These are phyloP conservation scores for Corymbia citriodora DNA, from an alignment of 441 rosid genomes.

Conservation along the genomic window DNA sequence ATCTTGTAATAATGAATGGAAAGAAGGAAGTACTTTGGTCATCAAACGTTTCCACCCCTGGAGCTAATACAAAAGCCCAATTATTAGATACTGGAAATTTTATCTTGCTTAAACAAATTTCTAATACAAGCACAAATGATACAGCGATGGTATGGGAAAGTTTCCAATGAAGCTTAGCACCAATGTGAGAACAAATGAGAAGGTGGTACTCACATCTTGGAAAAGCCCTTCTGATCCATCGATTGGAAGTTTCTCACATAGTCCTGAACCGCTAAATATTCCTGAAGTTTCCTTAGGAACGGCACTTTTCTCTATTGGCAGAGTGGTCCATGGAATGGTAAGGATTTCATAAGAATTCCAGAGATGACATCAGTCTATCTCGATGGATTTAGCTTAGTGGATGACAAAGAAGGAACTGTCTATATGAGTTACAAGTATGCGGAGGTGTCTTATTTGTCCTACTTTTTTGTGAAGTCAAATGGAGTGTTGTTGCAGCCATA, in stretches of 20 bases:
- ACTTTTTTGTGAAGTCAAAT: background rate
- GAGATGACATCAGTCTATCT: background rate
- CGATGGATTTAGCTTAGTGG: background rate
- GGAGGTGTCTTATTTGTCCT: background rate
- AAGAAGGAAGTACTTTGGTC: background rate
- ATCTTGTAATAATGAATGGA: background rate
- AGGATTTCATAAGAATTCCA: background rate
- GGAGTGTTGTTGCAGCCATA: background rate
- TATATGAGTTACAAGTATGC: background rate
- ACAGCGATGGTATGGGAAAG: background rate
- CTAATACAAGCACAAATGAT: background rate
- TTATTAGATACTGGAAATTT: background rate
- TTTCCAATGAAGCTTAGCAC: background rate
- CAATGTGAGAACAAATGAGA: slow-evolving; percentile 32
- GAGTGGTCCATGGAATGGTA: background rate
- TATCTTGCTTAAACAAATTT: background rate
- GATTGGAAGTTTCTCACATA: background rate
- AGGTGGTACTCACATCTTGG: slow-evolving; percentile 13
- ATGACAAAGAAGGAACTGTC: background rate
- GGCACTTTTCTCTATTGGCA: background rate
- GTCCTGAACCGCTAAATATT: background rate
- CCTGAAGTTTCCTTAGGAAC: background rate
- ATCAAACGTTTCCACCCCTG: background rate
- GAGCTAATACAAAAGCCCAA: background rate
- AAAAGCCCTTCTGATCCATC: slow-evolving; percentile 22